These are phyloP conservation scores for Tylopilus orsonianus DNA, from an alignment of 1,284 basidiomycete genomes.

Conservation along the genomic window DNA sequence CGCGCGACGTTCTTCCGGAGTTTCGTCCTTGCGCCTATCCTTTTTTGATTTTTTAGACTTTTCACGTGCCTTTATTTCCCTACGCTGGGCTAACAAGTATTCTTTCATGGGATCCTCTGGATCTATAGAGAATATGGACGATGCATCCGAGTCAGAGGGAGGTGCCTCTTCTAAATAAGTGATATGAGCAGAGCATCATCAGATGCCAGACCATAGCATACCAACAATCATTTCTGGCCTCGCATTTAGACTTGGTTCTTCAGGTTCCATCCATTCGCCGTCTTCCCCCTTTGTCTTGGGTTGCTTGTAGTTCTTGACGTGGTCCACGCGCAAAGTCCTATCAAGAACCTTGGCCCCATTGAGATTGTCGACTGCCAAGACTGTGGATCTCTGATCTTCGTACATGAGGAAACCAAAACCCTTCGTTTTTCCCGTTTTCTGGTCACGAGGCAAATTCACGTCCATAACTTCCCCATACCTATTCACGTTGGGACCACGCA, in stretches of 20 bases:
- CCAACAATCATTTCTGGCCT: constrained; percentile 71
- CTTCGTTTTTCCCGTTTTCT: constrained; percentile 82
- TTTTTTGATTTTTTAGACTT: constrained; percentile 58
- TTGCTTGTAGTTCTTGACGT: constrained; percentile 93
- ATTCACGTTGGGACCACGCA: constrained; percentile 8
- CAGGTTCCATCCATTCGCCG: constrained; percentile 86
- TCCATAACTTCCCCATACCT: constrained; percentile 97
- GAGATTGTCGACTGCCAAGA: constrained; percentile 97
- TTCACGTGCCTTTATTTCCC: constrained; percentile 64
- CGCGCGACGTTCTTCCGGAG: constrained; percentile 70
- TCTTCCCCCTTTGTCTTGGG: constrained; percentile 78
- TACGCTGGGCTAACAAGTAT: constrained; percentile 72
- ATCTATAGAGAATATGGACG: constrained; percentile 75
- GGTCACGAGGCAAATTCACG: constrained; percentile 91
- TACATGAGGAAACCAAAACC: constrained; percentile 99
- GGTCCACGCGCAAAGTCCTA: constrained; percentile 88
- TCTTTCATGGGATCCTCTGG: constrained; percentile 98
- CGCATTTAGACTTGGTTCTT: constrained; percentile 85
- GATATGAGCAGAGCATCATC: constrained; percentile 6
- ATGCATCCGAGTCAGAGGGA: constrained; percentile 63
- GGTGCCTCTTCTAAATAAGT: constrained; percentile 47
- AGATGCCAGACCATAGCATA: constrained; percentile 33
- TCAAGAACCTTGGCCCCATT: constrained; percentile 92
- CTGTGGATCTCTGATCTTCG: constrained; percentile 94
- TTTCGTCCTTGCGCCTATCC: constrained; percentile 68